Percentiles rank a stretch among this genome's conserved stretches.
Conservation (phyloP, 1,139 yeast genomes). For the Hanseniaspora uvarum region DNA sequence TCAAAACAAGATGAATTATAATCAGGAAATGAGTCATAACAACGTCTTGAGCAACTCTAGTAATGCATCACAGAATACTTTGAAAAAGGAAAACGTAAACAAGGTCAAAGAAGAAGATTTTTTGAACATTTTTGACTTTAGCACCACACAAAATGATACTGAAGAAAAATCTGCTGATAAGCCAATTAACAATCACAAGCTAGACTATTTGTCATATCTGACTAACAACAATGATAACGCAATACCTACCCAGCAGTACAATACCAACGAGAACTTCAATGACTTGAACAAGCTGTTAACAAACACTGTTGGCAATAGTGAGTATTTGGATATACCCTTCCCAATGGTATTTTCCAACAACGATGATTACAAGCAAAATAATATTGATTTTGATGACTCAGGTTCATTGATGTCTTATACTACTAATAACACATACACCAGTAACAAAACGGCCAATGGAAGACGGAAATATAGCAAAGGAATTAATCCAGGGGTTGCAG, state of each 20-base stretch:
- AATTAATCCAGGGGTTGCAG: background rate
- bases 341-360: conserved; percentile 9
- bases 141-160: background rate
- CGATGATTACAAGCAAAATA: background rate
- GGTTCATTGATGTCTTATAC: conserved; percentile 10
- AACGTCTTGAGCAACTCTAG: background rate
- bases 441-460: conserved; percentile 5
- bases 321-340: conserved; percentile 11
- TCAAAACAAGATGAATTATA: background rate
- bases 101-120: conserved; percentile 12
- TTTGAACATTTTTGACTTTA: conserved; percentile 16
- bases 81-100: background rate
- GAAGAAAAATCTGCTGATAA: background rate
- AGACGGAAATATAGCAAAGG: conserved; percentile 12
- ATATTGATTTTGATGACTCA: conserved; percentile 6
- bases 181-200: background rate
- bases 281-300: conserved; percentile 9
- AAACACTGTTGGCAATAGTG: conserved; percentile 16
- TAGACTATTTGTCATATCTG: background rate
- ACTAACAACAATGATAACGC: background rate
- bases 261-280: conserved; percentile 6
- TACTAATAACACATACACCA: conserved; percentile 12
- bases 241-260: background rate
- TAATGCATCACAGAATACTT: background rate
- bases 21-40: background rate